Conservation (phyloP, 345 rosid genomes). For the Pistacia vera region DNA sequence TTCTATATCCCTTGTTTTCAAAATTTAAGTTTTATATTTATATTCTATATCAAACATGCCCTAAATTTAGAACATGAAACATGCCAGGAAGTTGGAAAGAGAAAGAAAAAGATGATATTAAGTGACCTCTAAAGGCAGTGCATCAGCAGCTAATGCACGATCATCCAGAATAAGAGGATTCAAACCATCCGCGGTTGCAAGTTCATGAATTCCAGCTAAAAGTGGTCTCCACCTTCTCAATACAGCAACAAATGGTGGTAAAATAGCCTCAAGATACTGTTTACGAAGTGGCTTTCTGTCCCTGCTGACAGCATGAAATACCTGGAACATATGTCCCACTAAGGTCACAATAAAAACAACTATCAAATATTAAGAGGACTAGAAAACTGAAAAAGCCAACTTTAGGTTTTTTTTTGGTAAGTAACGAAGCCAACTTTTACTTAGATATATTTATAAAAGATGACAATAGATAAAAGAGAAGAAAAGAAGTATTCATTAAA, state of each 20-base stretch:
- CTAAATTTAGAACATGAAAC: slow-evolving; percentile 21
- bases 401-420: neutral
- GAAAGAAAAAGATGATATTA: slow-evolving; percentile 20
- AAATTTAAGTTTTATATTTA: too few relatives aligned
- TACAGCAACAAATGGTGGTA: slow-evolving; percentile 97
- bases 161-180: slow-evolving; percentile 97
- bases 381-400: slow-evolving; percentile 10
- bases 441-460: slow-evolving; percentile 18
- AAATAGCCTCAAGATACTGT: slow-evolving; percentile 88
- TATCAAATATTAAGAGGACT: slow-evolving; percentile 11
- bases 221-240: slow-evolving; percentile 98
- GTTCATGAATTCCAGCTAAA: slow-evolving; percentile 97
- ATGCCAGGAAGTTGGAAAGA: slow-evolving; percentile 16
- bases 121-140: slow-evolving; percentile 85
- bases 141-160: slow-evolving; percentile 93
- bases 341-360: slow-evolving; percentile 21
- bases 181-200: slow-evolving; percentile 92
- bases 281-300: slow-evolving; percentile 87
- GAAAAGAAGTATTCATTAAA: neutral
- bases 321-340: slow-evolving; percentile 46
- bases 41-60: too few relatives aligned
- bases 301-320: slow-evolving; percentile 94
- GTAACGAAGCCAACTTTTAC: neutral
- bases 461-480: slow-evolving; percentile 21
- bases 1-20: too few relatives aligned